Base-by-base conservation (phyloP, 148 eudicot genomes). In the Chenopodium suecicum region DNA sequence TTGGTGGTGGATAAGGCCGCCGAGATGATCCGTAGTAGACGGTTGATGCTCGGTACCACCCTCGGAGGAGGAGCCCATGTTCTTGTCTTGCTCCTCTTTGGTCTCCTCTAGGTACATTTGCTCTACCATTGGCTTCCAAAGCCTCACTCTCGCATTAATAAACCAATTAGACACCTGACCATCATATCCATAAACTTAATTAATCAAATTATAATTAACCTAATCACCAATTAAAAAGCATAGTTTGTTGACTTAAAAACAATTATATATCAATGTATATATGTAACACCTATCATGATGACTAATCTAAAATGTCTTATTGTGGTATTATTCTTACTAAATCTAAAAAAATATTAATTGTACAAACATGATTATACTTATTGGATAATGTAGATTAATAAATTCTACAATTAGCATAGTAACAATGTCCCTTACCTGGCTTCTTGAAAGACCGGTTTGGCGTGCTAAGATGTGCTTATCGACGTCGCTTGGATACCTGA, bases 111-210 rank as follows among this genome's bases (percentile, higher is more conserved):
- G 25, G 86, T 97, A 97, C 99, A 97, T 97, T 75, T 97, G 97
- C 77, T 97, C 99, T 79, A 97, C 98, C 99, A 94, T 97, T 12
- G 99, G 99, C 78, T 97, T 97, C 99, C 99, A 97, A 62, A 97
- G 91, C 84, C 99, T 90, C 65, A 97, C 99, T 83, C 99, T 88
- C 71, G 99, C 99, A 64, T 97, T 97, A 23, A 97, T 97, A 79
- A 97, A 97, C 99, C 99, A 97, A 83, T 97, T 97, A 2, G 99
- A 97, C 31, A 97, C 99, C 99, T 96, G 77, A 22, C n/a, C 34
- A 68, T 41, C 23, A 75, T 73, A 23, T 76, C 46, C 29, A n/a
- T 13, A 29, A 29, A 70, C 1, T 68, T 32, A 52, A 46, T 74
- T 32, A 52, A 46, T 74, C 37, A 50, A 13, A 27, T 74, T 8